Conservation (phyloP, 305 asterid genomes). For the Solanum chacoense region DNA sequence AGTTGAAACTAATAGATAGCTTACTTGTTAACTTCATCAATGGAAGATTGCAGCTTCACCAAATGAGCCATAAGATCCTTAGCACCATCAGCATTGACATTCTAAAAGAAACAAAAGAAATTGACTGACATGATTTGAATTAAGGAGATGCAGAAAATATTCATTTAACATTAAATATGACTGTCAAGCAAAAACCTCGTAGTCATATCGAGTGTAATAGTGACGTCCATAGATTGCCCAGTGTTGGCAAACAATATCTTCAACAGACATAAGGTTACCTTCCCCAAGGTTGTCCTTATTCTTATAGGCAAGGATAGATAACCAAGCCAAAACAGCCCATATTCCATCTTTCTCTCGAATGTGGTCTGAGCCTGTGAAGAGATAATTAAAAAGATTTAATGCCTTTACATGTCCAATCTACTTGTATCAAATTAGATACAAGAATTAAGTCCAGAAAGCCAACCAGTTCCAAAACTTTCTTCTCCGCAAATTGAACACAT, state of each 20-base stretch:
- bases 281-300: constrained; percentile 71
- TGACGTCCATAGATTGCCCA: constrained; percentile 96
- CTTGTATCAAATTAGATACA: neutral
- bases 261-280: constrained; percentile 72
- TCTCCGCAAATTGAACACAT: constrained; percentile 98
- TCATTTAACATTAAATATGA: neutral
- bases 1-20: neutral
- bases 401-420: neutral
- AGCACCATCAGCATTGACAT: constrained; percentile 82
- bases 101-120: constrained; percentile 32
- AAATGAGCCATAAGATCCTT: constrained; percentile 87
- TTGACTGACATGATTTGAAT: neutral
- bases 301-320: constrained; percentile 77
- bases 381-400: neutral
- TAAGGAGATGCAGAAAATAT: neutral
- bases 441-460: constrained; percentile 4
- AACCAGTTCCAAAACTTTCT: constrained; percentile 99
- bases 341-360: constrained; percentile 98
- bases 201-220: constrained; percentile 95
- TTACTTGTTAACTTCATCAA: constrained; percentile 80
- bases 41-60: constrained; percentile 83
- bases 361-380: constrained; percentile 83
- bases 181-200: constrained; percentile 45
- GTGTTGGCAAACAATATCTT: constrained; percentile 93
- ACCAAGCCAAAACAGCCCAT: constrained; percentile 99